These are phyloP conservation scores for Poa pratensis DNA, from an alignment of 176 grass and related monocot genomes.

Conservation along the genomic window DNA sequence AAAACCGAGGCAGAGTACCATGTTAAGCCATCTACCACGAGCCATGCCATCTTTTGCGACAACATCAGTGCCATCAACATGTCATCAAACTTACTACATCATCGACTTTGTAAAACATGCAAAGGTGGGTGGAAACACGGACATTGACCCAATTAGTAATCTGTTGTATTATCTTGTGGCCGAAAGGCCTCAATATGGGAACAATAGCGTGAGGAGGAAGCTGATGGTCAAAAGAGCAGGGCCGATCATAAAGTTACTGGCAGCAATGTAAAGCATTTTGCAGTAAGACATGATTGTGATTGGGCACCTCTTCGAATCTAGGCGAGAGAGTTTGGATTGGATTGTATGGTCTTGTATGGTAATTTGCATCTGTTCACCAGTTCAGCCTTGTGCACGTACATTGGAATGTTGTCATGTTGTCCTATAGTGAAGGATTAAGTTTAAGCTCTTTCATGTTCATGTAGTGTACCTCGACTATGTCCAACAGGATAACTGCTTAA, in stretches of 20 bases:
- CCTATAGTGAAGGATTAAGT: background rate
- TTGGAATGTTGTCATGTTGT: background rate
- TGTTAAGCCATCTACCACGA: too few species aligned
- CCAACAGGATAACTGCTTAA: background rate
- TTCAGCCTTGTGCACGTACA: background rate
- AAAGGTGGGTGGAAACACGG: background rate
- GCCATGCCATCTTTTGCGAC: too few species aligned
- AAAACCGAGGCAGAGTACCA: too few species aligned
- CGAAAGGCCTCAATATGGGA: background rate
- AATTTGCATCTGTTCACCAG: background rate
- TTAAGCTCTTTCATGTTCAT: background rate
- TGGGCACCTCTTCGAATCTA: too few species aligned
- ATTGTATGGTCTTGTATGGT: background rate
- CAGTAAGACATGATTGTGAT: too few species aligned
- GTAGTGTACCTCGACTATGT: background rate
- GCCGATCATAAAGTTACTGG: background rate
- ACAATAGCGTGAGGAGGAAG: background rate
- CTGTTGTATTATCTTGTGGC: background rate
- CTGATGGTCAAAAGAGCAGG: background rate
- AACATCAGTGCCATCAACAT: too few species aligned
- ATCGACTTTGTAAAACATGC: background rate
- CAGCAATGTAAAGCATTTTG: background rate
- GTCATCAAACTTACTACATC: too few species aligned
- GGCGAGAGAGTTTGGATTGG: background rate
- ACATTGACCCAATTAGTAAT: background rate